Percentiles rank a stretch among this genome's conserved stretches.
These are phyloP conservation scores for Chloranthus sessilifolius DNA, from an alignment of 164 flowering plant species.

Conservation along the genomic window DNA sequence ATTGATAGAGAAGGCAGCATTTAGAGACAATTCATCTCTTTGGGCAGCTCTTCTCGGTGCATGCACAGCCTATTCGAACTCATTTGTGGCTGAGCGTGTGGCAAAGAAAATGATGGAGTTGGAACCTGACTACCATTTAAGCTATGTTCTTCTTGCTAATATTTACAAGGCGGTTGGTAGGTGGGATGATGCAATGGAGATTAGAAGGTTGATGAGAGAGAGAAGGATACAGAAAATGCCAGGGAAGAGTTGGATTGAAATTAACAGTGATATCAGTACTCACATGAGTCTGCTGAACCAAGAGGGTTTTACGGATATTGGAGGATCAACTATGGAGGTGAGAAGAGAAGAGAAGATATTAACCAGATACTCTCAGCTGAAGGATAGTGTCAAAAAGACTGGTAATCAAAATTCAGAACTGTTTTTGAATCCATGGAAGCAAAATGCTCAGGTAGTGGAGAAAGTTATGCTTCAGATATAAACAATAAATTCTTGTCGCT, in stretches of 20 bases:
- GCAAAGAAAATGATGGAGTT: constrained; percentile 72
- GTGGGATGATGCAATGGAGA: constrained; percentile 53
- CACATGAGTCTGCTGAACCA: no score
- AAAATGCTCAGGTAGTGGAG: no score
- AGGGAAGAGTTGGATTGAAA: constrained; percentile 81
- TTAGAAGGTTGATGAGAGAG: constrained; percentile 50
- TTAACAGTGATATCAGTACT: constrained; percentile 9
- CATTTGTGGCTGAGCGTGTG: constrained; percentile 55
- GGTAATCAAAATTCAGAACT: no score
- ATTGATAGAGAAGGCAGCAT: constrained; percentile 46
- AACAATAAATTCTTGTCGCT: no score
- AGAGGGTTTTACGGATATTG: no score
- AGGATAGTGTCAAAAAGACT: no score
- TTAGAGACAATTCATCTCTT: constrained; percentile 41
- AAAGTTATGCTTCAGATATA: no score
- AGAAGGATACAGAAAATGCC: constrained; percentile 58
- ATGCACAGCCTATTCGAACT: constrained; percentile 43
- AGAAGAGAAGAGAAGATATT: no score
- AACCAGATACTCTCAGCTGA: no score
- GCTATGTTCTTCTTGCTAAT: constrained; percentile 71
- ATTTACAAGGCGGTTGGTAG: constrained; percentile 56
- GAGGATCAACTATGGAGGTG: no score
- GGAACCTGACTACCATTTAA: constrained; percentile 61
- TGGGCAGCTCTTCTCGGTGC: constrained; percentile 88
- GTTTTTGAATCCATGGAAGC: no score